These are phyloP conservation scores for Leonotis leonurus DNA, from an alignment of 257 asterid species.

Conservation along the genomic window DNA sequence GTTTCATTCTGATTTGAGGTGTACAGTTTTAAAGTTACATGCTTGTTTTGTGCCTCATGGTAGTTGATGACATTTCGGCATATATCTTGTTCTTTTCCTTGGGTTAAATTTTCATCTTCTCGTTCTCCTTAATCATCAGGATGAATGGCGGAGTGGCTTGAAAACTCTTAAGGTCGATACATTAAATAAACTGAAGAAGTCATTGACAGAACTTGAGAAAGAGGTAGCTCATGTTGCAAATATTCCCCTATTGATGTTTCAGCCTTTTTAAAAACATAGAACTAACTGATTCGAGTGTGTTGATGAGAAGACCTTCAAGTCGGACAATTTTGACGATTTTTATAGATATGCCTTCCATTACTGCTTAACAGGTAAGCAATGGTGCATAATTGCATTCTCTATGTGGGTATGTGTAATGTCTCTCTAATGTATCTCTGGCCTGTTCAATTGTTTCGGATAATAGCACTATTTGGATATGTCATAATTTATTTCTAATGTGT, in stretches of 20 bases:
- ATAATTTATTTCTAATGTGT: conserved; percentile 7
- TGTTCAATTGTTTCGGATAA: too few relatives aligned
- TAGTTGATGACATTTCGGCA: background rate
- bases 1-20: conserved; percentile 1
- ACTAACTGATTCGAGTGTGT: conserved; percentile 11
- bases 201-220: conserved; percentile 71
- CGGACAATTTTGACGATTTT: conserved; percentile 51
- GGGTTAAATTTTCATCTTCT: too few relatives aligned
- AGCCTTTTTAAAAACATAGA: conserved; percentile 8
- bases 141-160: conserved; percentile 84
- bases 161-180: conserved; percentile 68
- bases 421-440: too few relatives aligned
- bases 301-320: conserved; percentile 33
- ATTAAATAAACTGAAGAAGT: conserved; percentile 58
- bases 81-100: background rate
- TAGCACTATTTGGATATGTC: too few relatives aligned
- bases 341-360: conserved; percentile 58
- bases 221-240: conserved; percentile 39
- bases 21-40: background rate
- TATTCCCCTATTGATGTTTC: background rate
- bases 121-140: conserved; percentile 52
- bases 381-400: background rate
- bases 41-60: background rate
- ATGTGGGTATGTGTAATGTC: background rate
- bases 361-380: conserved; percentile 59